These are phyloP conservation scores for Cerioporus squamosus DNA, from an alignment of 1,284 basidiomycete genomes.

Conservation along the genomic window DNA sequence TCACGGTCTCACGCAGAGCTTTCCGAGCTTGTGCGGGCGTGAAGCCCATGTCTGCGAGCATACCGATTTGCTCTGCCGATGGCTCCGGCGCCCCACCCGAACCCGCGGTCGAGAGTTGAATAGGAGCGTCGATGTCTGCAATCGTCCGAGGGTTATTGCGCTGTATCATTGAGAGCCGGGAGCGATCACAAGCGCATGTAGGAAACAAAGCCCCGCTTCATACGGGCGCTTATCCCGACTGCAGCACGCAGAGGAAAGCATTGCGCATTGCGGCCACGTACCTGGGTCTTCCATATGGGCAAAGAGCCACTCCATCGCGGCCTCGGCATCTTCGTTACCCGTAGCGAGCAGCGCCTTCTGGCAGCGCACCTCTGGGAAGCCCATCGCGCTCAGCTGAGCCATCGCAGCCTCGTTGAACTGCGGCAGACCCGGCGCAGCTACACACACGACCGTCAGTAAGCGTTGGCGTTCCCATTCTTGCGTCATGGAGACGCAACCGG, in stretches of 20 bases:
- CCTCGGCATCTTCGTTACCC: slow-evolving; percentile 78
- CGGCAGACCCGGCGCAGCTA: slow-evolving; percentile 45
- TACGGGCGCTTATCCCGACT: no score
- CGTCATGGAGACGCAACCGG: neutral
- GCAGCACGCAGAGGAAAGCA: no score
- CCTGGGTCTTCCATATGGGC: slow-evolving; percentile 94
- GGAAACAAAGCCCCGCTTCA: neutral
- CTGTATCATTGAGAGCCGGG: no score
- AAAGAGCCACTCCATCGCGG: slow-evolving; percentile 96
- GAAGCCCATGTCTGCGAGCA: slow-evolving; percentile 95
- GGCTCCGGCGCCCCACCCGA: slow-evolving; percentile 53
- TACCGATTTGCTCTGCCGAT: slow-evolving; percentile 66
- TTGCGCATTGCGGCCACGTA: no score
- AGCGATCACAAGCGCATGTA: slow-evolving; percentile 5
- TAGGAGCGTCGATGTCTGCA: slow-evolving; percentile 87
- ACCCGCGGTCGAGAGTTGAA: slow-evolving; percentile 41
- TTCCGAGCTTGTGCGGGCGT: slow-evolving; percentile 84
- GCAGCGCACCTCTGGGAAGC: slow-evolving; percentile 83
- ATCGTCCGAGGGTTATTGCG: neutral
- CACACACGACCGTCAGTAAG: neutral
- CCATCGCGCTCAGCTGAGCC: slow-evolving; percentile 83
- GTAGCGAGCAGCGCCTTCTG: slow-evolving; percentile 92
- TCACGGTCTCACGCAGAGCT: slow-evolving; percentile 85
- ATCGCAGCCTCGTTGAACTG: slow-evolving; percentile 78
- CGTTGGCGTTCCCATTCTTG: no score